These are phyloP conservation scores for Clarireedia sp. DNA, from an alignment of 2,329 filamentous ascomycete genomes.

Conservation along the genomic window DNA sequence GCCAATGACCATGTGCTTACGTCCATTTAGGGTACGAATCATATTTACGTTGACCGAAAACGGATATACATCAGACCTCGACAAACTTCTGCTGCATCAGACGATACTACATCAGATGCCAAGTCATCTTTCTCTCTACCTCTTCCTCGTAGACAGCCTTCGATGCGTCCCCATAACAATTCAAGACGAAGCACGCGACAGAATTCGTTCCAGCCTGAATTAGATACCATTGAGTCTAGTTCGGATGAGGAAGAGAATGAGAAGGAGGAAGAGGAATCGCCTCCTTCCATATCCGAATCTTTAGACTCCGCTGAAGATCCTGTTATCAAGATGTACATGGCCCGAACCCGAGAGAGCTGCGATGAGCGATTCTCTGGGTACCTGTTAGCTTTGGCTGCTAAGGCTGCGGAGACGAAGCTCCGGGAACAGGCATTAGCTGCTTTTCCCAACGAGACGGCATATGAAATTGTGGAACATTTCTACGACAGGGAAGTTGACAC, in stretches of 20 bases:
- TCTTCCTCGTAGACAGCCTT: constrained; percentile 33
- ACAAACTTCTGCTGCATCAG: constrained; percentile 6
- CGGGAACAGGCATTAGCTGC: constrained; percentile 68
- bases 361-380: constrained; percentile 71
- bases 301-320: constrained; percentile 29
- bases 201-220: constrained; percentile 34
- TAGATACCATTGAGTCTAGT: constrained; percentile 30
- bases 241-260: constrained; percentile 26
- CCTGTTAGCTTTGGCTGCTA: constrained; percentile 70
- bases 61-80: constrained; percentile 19
- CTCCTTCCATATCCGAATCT: constrained; percentile 28
- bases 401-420: constrained; percentile 71
- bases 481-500: constrained; percentile 29
- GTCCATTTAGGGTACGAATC: constrained; percentile 8
- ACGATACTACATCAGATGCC: not conserved
- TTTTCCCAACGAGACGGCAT: constrained; percentile 57
- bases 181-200: constrained; percentile 34
- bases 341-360: constrained; percentile 56
- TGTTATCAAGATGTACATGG: constrained; percentile 31
- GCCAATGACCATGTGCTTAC: not conserved
- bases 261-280: constrained; percentile 19
- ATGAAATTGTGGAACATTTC: constrained; percentile 31
- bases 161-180: constrained; percentile 35
- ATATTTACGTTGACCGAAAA: constrained; percentile 26
- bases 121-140: constrained; percentile 27